Evolutionary conservation across 169 alveolate genomes (phyloP), one percentile per base, ranked within the genome.

Genomic region (Ichthyophthirius multifiliis): DNA sequence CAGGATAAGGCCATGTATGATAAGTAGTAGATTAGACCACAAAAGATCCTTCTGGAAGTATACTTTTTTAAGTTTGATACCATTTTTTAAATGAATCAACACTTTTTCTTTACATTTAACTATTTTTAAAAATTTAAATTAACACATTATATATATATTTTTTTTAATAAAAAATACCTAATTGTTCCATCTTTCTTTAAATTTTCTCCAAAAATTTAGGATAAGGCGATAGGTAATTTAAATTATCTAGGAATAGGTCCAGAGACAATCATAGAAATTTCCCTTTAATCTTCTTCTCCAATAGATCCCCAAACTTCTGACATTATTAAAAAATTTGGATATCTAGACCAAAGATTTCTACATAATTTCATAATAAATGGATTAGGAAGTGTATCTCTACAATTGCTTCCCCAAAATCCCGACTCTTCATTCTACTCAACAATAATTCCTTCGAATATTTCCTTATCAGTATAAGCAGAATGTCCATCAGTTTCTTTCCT

Each of bases 1-100:
- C 97, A 9, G 98, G 98, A 83, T 92, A 90, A 2, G 97, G 97
- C 87, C 94, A 90, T 12, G 94, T 75, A 67, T 94, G 97, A 46
- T 92, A 88, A 35, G 93, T 76, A 9, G 98, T 93, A 63, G 96
- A 89, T 90, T 96, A 90, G 16, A 93, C 65, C 27, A 90, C 41
- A 20, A 87, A 65, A 13, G 97, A 75, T 1, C 95, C 96, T 76
- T 85, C 84, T 13, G 97, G 97, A 34, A 91, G 74, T 67, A 82
- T 73, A 39, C 83, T 48, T 27, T 77, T 77, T 34, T 67, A 83
- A 20, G 85, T 84, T 65, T 83, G 87, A 48, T 84, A 89, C 96
- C 95, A 88, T 75, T 83, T 85, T 78, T 88, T 89, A 18, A 93
- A 48, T 16, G 74, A 83, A 16, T 74, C 32, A 13, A 90, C 92